Base-by-base conservation (phyloP, 2,329 filamentous ascomycete genomes). In the Pseudocercospora fuligena region DNA sequence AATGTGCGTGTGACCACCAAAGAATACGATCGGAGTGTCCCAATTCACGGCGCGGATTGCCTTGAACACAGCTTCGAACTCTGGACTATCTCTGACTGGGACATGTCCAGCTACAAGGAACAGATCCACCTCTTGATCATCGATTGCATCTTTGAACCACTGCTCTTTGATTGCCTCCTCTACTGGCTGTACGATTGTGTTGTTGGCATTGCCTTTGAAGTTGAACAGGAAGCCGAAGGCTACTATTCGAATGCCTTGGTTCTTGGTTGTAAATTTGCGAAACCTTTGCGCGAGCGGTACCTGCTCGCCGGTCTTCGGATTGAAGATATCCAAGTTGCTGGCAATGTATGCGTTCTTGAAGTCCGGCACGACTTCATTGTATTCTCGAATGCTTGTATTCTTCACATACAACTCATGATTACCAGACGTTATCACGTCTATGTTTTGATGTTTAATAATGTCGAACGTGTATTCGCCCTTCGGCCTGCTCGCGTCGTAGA, bases 151-250 rank as follows among this genome's bases (percentile, higher is more conserved):
- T 72, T 92, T 90, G 75, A 98, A 98, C 95, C 95, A 99, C 6
- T 88, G 80, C 77, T 97, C 89, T 76, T 92, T 88, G 73, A 98
- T 86, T 0, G 92, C 91, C 8, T 96, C 86, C 71, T 91, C 88
- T 1, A 97, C 94, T 0, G 86, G 87, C 72, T 92, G 89, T 0
- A 98, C 92, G 3, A 92, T 83, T 0, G 92, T 97, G 78, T 98
- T 98, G 77, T 97, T 95, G 64, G 91, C 90, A 78, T 97, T 97
- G 19, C 90, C 89, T 0, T 87, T 92, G 74, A 99, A 99, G 80
- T 99, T 89, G 79, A 97, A 99, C 3, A 99, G 82, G 79, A 99
- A 98, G 1, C 95, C 95, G 78, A 99, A 94, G 0, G 94, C 92
- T 58, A 97, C 83, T 65, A 99, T 88, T 16, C 90, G 87, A 66